Evolutionary conservation across 2,329 filamentous ascomycete species (phyloP), one percentile per base, ranked within the genome.

Genomic region (Aphanoascus verrucosus): DNA sequence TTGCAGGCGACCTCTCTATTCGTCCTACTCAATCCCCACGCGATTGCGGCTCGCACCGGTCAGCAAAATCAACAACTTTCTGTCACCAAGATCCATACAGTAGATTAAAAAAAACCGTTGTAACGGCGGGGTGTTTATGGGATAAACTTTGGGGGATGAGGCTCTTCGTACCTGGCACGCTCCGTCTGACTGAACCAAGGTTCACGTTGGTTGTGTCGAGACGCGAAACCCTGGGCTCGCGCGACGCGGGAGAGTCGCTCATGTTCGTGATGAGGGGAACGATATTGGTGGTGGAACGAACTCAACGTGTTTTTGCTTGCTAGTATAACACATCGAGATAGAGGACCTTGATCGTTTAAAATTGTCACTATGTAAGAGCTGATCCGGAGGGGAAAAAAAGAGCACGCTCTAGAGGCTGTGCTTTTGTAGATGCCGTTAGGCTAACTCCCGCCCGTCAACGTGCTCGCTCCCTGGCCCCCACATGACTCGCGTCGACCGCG

Each of bases 181-280:
- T 32, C 15, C 32, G 35, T 17, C 40, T 17, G 9, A 37, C 17
- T 28, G 55, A 49, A 35, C 55, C 55, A 57, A 52, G 48, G 49
- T 55, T 55, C 15, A n/a, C n/a, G n/a, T n/a, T n/a, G n/a, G 23
- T 17, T 11, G 47, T 51, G 46, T 56, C 51, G 17, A 54, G 51
- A 23, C 37, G 52, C n/a, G 55, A 47, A 40, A 28, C 41, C 32
- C 45, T 32, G 37, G 41, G 23, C 15, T 9, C 15, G 14, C 35
- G 8, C 32, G n/a, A 20, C 20, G 20, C 23, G 12, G 17, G 38
- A 44, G 38, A 34, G 6, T 46, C 51, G 28, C 34, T 49, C 51
- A 53, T 53, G 20, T 38, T 46, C 7, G 40, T 34, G 19, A 49
- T 34, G 43, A 28, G 23, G 7, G 23, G 23, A 46, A 28, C 19